Percentiles rank a stretch among this genome's conserved stretches.
phyloP scores from a whole-genome alignment of 805 yeast species.

The Maudiozyma barnettii region DNA sequence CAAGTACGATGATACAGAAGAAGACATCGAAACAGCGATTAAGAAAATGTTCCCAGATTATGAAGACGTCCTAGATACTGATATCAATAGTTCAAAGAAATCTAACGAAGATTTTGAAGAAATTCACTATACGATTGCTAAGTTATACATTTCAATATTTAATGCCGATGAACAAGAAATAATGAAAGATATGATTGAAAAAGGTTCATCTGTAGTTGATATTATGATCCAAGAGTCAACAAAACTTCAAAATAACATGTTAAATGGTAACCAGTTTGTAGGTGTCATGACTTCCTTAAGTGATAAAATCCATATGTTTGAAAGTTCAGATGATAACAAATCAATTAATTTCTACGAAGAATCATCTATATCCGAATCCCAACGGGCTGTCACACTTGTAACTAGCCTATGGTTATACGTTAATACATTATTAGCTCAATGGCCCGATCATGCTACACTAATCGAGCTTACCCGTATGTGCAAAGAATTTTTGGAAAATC shows the following conservation, averaged over 20 bases:
- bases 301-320: slow-evolving; percentile 27
- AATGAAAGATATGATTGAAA: slow-evolving; percentile 28
- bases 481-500: slow-evolving; percentile 52
- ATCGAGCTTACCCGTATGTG: slow-evolving; percentile 55
- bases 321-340: slow-evolving; percentile 10
- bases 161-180: slow-evolving; percentile 9
- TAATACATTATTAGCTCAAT: slow-evolving; percentile 42
- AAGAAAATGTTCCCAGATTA: slow-evolving; percentile 77
- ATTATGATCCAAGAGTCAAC: slow-evolving; percentile 19
- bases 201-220: slow-evolving; percentile 34
- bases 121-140: slow-evolving; percentile 40
- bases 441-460: slow-evolving; percentile 95
- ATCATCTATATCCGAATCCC: slow-evolving; percentile 49
- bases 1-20: slow-evolving; percentile 52
- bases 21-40: slow-evolving; percentile 74
- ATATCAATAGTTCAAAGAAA: slow-evolving; percentile 3
- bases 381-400: slow-evolving; percentile 44
- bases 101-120: slow-evolving; percentile 33
- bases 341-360: slow-evolving; percentile 57
- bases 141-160: slow-evolving; percentile 39
- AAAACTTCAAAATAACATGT: slow-evolving; percentile 13
- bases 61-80: slow-evolving; percentile 40
- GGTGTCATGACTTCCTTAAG: slow-evolving; percentile 30
- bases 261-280: slow-evolving; percentile 28
- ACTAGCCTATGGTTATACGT: slow-evolving; percentile 38